These are phyloP conservation scores for Limtongia smithiae DNA, from an alignment of 805 yeast genomes.

Conservation along the genomic window DNA sequence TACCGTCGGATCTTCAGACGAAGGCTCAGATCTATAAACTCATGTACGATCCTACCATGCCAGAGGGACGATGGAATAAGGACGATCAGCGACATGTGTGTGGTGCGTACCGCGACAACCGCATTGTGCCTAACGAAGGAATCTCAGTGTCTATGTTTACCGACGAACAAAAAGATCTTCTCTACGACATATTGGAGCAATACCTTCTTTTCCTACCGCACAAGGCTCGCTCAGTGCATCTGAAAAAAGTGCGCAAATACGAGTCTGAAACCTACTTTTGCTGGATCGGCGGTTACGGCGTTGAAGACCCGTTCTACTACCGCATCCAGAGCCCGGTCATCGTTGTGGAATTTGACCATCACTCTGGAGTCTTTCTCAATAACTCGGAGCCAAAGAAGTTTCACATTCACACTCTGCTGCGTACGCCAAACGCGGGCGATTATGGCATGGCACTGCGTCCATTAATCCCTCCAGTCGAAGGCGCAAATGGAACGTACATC, in stretches of 20 bases:
- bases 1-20: background rate
- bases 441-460: slow-evolving; percentile 5
- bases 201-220: slow-evolving; percentile 4
- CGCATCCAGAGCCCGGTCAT: slow-evolving; percentile 8
- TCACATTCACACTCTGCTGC: slow-evolving; percentile 7
- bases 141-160: background rate
- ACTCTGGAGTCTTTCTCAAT: slow-evolving; percentile 5
- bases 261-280: slow-evolving; percentile 1
- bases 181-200: slow-evolving; percentile 1
- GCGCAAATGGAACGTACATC: background rate
- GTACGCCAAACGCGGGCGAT: slow-evolving; percentile 8
- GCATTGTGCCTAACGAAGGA: slow-evolving; percentile 3
- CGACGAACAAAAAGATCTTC: background rate
- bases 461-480: slow-evolving; percentile 1
- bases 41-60: slow-evolving; percentile 4
- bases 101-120: slow-evolving; percentile 8
- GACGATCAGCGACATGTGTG: slow-evolving; percentile 9
- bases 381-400: slow-evolving; percentile 7
- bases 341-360: slow-evolving; percentile 7
- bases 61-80: slow-evolving; percentile 3
- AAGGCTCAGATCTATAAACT: slow-evolving; percentile 1
- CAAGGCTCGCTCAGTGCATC: background rate
- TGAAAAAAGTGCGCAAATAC: background rate
- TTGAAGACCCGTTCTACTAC: slow-evolving; percentile 3
- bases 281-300: slow-evolving; percentile 8